Conservation (phyloP, 2,329 filamentous ascomycete species). For the Aspergillus pseudoglaucus region DNA sequence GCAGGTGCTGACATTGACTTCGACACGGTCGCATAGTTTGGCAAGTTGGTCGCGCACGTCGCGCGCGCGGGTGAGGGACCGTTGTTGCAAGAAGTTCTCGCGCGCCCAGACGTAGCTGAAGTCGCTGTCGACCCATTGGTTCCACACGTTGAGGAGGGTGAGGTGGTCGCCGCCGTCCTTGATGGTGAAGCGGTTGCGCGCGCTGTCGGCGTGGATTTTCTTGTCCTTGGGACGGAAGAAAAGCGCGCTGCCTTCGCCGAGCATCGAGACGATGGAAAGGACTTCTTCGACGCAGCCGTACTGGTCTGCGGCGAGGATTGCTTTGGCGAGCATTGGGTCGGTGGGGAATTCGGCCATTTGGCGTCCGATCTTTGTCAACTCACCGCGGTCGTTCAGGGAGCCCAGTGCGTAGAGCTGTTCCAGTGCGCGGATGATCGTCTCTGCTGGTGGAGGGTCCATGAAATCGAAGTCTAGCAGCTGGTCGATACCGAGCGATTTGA, state of each 20-base stretch:
- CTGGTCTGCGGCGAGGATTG: conserved; percentile 79
- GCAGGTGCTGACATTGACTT: conserved; percentile 63
- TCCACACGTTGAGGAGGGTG: conserved; percentile 86
- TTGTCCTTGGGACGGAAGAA: conserved; percentile 97
- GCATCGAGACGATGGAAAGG: conserved; percentile 87
- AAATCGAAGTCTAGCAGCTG: conserved; percentile 92
- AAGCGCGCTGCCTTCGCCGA: conserved; percentile 77
- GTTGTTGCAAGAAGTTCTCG: conserved; percentile 91
- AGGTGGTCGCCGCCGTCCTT: conserved; percentile 88
- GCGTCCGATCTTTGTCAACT: conserved; percentile 81
- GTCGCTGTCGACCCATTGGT: conserved; percentile 89
- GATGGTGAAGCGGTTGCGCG: conserved; percentile 78
- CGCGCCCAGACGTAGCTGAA: conserved; percentile 81
- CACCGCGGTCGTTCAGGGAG: conserved; percentile 79
- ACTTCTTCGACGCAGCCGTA: conserved; percentile 93
- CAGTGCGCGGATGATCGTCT: conserved; percentile 79
- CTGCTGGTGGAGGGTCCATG: conserved; percentile 85
- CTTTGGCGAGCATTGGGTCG: conserved; percentile 84
- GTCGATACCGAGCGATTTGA: conserved; percentile 88
- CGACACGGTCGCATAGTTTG: conserved; percentile 88
- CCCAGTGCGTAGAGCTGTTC: conserved; percentile 90
- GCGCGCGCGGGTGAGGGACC: conserved; percentile 77
- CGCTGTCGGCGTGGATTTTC: conserved; percentile 90
- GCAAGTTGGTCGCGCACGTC: conserved; percentile 89
- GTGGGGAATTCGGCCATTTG: conserved; percentile 95